Base-by-base conservation (phyloP, 1,284 basidiomycete species). In the Sanghuangporus weigelae region DNA sequence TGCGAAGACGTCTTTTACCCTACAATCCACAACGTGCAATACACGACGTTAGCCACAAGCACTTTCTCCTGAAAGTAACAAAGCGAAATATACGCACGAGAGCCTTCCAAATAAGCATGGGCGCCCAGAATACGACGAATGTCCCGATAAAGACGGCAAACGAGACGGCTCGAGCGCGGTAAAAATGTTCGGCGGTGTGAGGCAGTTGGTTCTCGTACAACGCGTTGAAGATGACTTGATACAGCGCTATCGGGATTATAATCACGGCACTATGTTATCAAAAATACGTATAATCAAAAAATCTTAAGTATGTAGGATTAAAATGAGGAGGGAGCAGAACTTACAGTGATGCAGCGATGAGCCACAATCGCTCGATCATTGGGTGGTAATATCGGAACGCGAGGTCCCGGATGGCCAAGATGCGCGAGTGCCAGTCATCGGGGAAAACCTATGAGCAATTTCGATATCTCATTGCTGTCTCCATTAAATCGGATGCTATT, bases 101-200 rank as follows among this genome's bases (percentile, higher is more conserved):
- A 23, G 70, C 73, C 68, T 85, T 85, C 83, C 83, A 85, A 26
- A 78, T 60, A 51, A 77, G 57, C 54, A 84, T 71, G 2, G 84
- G 84, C 1, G 73, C 42, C 57, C 74, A 73, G 68, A 83, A 77
- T 59, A 83, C 44, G 38, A 79, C 42, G 60, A 78, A 65, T 11
- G 77, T 69, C 10, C 71, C 81, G 44, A 83, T 19, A 46, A 76
- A 77, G 26, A 78, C 67, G 3, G 68, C 76, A 42, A 83, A 68
- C 19, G 74, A 72, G 57, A 77, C 73, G 7, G 73, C 71, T 42
- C 78, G 76, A 23, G 79, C 77, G 63, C 78, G 62, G 73, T 73
- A 74, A 55, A 71, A 66, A 23, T 71, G 68, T 16, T 69, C 66
- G 26, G 68, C 69, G 36, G 67, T 63, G 42, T 69, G 69, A 21